A percentile compares a stretch with the other conserved stretches of the same genome.
Conservation (phyloP, 148 eudicot species). For the Fagopyrum esculentum region DNA sequence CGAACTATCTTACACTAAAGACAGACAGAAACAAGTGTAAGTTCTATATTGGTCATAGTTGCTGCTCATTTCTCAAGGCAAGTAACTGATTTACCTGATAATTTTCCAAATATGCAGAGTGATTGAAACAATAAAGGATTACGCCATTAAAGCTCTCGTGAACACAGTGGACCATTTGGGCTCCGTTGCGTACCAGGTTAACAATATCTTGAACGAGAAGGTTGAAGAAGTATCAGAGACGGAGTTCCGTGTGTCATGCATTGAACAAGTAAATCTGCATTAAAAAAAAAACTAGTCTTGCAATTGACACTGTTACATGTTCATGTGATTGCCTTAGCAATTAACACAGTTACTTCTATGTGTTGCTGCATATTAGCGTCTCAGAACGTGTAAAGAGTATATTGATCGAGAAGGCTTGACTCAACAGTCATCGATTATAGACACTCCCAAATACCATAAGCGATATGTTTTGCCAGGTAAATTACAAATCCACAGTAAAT, state of each 20-base stretch:
- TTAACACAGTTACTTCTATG: neutral
- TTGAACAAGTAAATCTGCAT: conserved; percentile 61
- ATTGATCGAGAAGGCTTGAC: conserved; percentile 69
- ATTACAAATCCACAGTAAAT: conserved; percentile 2
- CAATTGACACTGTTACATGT: neutral
- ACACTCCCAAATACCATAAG: conserved; percentile 78
- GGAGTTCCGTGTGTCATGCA: conserved; percentile 64
- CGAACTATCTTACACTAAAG: conserved; percentile 67
- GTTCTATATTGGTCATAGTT: conserved; percentile 10
- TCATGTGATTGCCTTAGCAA: too few species aligned
- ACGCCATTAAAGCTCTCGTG: conserved; percentile 77
- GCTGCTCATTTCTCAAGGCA: neutral
- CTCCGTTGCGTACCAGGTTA: conserved; percentile 70
- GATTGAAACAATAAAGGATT: conserved; percentile 74
- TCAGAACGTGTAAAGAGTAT: conserved; percentile 66
- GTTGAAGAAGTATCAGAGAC: conserved; percentile 69
- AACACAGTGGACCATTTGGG: conserved; percentile 95
- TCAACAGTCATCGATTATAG: conserved; percentile 65
- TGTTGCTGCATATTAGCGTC: conserved; percentile 42
- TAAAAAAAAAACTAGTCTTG: conserved; percentile 4
- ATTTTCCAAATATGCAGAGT: conserved; percentile 40
- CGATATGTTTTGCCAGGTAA: conserved; percentile 85
- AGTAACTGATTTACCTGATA: neutral
- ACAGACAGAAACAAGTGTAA: conserved; percentile 80
- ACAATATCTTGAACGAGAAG: conserved; percentile 69